A percentile compares a stretch with the other conserved stretches of the same genome.
phyloP scores from a whole-genome alignment of 371 early-diverging fungal species.

The Mucor racemosus region DNA sequence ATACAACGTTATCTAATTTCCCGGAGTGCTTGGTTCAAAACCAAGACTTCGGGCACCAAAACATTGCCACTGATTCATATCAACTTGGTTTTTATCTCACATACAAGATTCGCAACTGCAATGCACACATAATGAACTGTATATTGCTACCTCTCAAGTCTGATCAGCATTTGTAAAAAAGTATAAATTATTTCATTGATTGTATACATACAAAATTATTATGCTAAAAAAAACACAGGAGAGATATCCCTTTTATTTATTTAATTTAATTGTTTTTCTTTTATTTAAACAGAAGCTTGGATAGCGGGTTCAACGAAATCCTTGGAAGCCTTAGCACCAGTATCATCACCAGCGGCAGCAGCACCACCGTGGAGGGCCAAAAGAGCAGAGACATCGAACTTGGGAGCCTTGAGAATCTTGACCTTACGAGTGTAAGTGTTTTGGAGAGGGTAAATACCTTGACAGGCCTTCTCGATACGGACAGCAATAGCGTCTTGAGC shows the following conservation, averaged over 20 bases:
- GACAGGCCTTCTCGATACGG: slow-evolving; percentile 97
- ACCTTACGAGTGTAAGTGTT: slow-evolving; percentile 98
- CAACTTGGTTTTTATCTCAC: no score
- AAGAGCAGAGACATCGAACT: slow-evolving; percentile 94
- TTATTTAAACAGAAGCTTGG: slow-evolving; percentile 72
- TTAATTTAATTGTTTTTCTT: slow-evolving; percentile 12
- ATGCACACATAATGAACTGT: no score
- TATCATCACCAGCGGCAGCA: slow-evolving; percentile 75
- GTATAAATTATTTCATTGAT: no score
- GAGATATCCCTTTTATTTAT: slow-evolving; percentile 1
- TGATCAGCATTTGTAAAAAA: no score
- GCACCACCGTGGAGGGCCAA: slow-evolving; percentile 92
- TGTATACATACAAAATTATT: no score
- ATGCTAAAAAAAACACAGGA: background rate
- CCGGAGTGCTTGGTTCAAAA: no score
- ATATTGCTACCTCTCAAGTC: no score
- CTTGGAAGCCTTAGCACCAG: slow-evolving; percentile 72
- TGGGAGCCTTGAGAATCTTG: slow-evolving; percentile 99
- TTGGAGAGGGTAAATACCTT: slow-evolving; percentile 99
- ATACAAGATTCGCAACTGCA: no score
- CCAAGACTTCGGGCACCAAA: no score
- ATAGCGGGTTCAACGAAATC: slow-evolving; percentile 86
- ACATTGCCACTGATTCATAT: no score
- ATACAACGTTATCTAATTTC: no score
- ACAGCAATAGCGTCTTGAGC: slow-evolving; percentile 86